Conservation (phyloP, 176 grass and related monocot genomes). For the Bothriochloa decipiens region DNA sequence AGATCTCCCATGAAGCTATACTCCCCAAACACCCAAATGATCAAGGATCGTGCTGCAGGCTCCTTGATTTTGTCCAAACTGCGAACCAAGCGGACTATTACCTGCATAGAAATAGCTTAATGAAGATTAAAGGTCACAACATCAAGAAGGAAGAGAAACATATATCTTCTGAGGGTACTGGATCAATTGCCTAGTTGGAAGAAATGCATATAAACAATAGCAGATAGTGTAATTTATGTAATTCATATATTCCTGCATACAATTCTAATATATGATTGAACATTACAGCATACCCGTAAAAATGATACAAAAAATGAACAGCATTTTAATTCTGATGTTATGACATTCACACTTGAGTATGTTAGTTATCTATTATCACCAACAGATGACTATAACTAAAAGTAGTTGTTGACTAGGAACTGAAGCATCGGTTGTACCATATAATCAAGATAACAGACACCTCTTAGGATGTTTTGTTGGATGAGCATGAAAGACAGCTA, state of each 20-base stretch:
- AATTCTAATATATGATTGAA: background rate
- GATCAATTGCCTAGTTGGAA: background rate
- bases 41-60: slow-evolving; percentile 71
- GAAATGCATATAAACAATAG: slow-evolving; percentile 9
- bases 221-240: slow-evolving; percentile 1
- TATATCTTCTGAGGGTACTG: background rate
- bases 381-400: slow-evolving; percentile 2
- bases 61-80: slow-evolving; percentile 81
- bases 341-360: slow-evolving; percentile 18
- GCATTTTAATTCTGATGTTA: slow-evolving; percentile 1
- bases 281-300: background rate
- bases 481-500: slow-evolving; percentile 2
- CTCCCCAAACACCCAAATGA: slow-evolving; percentile 93
- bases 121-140: slow-evolving; percentile 26
- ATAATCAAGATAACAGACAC: slow-evolving; percentile 7
- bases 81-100: slow-evolving; percentile 79
- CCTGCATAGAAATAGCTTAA: slow-evolving; percentile 37
- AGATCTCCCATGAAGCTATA: slow-evolving; percentile 69
- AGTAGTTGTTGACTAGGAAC: background rate
- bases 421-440: background rate
- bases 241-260: background rate
- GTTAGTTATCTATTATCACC: background rate
- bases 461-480: background rate
- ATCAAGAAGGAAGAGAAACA: background rate
- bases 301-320: background rate